These are phyloP conservation scores for Backusella liffmaniae DNA, from an alignment of 192 early-diverging fungal genomes.

Conservation along the genomic window DNA sequence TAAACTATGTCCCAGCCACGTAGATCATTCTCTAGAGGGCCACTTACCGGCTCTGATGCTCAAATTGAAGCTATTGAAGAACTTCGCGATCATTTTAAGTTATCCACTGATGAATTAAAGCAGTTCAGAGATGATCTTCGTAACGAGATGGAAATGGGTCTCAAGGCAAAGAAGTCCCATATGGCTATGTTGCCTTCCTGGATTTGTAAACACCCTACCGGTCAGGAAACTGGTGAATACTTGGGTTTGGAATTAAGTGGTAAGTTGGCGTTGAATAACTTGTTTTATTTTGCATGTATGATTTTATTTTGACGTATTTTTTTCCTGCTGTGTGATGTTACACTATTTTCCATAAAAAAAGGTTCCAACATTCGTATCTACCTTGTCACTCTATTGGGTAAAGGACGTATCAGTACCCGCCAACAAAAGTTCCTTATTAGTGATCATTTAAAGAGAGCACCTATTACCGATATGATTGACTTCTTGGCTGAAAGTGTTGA, in stretches of 20 bases:
- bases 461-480: constrained; percentile 54
- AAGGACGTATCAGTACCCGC: constrained; percentile 49
- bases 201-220: constrained; percentile 63
- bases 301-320: neutral
- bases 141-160: constrained; percentile 60
- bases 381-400: constrained; percentile 48
- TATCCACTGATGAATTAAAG: constrained; percentile 51
- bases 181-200: constrained; percentile 78
- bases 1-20: neutral
- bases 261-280: constrained; percentile 23
- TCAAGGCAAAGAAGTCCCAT: constrained; percentile 26
- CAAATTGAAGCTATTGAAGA: constrained; percentile 10
- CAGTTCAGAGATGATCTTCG: constrained; percentile 55
- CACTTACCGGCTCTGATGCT: neutral
- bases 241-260: constrained; percentile 85
- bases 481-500: constrained; percentile 86
- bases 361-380: constrained; percentile 30
- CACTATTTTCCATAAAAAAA: neutral
- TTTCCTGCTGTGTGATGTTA: neutral
- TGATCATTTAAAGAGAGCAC: constrained; percentile 41
- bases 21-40: constrained; percentile 7
- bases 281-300: neutral
- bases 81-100: constrained; percentile 41
- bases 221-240: constrained; percentile 74
- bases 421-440: constrained; percentile 58